Conservation (phyloP, 768 basidiomycete genomes). For the Suillus lakei region DNA sequence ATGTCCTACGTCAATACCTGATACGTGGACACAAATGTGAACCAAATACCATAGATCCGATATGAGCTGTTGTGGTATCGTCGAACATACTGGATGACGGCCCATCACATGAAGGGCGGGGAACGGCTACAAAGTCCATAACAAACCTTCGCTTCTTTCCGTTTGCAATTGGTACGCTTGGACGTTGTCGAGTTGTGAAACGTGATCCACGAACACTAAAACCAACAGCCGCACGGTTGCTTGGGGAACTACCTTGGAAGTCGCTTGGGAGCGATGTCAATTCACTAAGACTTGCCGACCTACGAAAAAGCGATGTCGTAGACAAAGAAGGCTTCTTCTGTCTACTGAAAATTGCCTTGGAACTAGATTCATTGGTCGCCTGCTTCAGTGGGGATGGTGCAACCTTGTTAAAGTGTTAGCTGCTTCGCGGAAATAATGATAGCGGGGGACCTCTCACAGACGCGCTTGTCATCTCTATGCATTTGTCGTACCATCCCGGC, state of each 20-base stretch:
- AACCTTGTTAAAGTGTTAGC: not conserved
- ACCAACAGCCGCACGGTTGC: not conserved
- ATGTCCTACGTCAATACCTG: not conserved
- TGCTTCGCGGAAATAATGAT: not conserved
- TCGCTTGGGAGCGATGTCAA: constrained; percentile 37
- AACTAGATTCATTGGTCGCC: not conserved
- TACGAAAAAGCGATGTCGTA: not conserved
- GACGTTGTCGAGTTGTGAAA: not conserved
- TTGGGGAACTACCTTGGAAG: not conserved
- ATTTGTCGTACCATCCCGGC: constrained; percentile 68
- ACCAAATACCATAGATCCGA: not conserved
- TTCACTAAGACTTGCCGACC: constrained; percentile 24
- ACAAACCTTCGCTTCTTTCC: not conserved
- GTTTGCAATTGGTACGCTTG: not conserved
- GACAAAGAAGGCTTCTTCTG: not conserved
- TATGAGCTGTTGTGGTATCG: not conserved
- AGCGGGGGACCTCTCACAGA: constrained; percentile 26
- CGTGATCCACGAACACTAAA: not conserved
- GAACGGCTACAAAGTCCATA: not conserved
- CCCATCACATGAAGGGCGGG: not conserved
- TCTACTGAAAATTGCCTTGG: not conserved
- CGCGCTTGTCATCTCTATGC: constrained; percentile 20
- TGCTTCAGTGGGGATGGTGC: not conserved
- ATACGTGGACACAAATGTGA: not conserved
- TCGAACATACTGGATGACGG: not conserved